Evolutionary conservation across 169 alveolate species (phyloP).

Genomic region (Plasmodium gonderi): DNA sequence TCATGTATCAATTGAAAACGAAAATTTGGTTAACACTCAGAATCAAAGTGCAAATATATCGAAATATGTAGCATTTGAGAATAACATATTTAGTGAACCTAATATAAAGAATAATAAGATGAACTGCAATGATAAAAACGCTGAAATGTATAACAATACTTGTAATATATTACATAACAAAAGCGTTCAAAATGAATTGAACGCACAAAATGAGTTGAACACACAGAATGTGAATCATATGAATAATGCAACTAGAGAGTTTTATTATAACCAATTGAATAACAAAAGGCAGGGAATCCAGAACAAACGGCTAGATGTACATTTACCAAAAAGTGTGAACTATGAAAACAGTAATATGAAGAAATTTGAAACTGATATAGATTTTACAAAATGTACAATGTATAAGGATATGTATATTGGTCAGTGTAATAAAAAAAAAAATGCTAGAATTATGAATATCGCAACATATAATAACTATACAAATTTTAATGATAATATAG

Average conservation of each 20-base stretch:
- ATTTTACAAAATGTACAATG: background rate
- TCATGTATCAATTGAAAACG: conserved; percentile 8
- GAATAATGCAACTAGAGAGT: background rate
- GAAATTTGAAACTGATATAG: background rate
- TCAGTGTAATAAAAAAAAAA: background rate
- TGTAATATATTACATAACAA: background rate
- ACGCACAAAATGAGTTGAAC: background rate
- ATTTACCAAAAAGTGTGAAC: background rate
- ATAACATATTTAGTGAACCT: background rate
- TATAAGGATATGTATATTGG: background rate
- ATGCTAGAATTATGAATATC: background rate
- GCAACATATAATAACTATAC: background rate
- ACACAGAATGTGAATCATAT: background rate
- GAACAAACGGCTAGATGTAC: background rate
- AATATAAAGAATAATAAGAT: background rate
- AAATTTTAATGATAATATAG: background rate
- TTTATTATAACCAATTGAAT: background rate
- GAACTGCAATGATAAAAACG: conserved; percentile 1
- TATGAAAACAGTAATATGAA: background rate
- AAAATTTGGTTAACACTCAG: background rate
- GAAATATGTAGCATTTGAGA: background rate
- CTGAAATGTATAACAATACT: conserved; percentile 18
- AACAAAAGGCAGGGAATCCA: background rate
- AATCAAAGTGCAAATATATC: background rate
- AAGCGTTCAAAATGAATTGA: background rate